Base-by-base conservation (phyloP, 352 stramenopile genomes). In the Phytopythium helicoides region DNA sequence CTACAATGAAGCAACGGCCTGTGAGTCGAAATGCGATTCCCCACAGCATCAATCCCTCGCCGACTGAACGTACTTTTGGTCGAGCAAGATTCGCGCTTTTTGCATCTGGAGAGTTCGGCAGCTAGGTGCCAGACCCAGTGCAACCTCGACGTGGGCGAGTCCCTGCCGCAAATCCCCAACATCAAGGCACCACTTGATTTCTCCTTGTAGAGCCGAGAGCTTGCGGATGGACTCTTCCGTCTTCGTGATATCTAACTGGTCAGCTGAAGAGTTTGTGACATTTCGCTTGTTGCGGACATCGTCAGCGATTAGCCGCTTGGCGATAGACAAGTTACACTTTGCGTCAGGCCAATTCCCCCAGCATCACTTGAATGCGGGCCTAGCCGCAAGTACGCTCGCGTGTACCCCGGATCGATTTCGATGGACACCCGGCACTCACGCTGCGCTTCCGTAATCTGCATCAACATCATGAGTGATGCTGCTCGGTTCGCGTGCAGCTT, bases 401-500 rank as follows among this genome's bases (percentile, higher is more conserved):
- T 73, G 42, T 95, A 93, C 4, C 56, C 62, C n/a, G 74, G 62
- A 36, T 95, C 80, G 8, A 68, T 57, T 12, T 78, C 73, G 21
- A 95, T 87, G 23, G 83, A 85, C 16, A 68, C 45, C 15, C 68
- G 52, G 31, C 78, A 87, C 62, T 95, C 85, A 1, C 74, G 77
- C 49, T 87, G 70, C 14, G 82, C 85, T 61, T 94, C 83, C 8
- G 56, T 39, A 14, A 89, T 73, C 53, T 88, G 75, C 64, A 79
- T 69, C 14, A 92, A 25, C 85, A 92, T 93, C 72, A 93, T 88
- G 25, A 89, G 54, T 6, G 76, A 85, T 14, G 85, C 85, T 3
- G 82, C 80, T 35, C 83, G 71, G 52, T 95, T 95, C 8, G 79
- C 70, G 41, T 93, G 81, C 14, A 94, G 56, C 53, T 92, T 94